phyloP scores from a whole-genome alignment of 495 filamentous ascomycete species.

The Penicillium roqueforti region DNA sequence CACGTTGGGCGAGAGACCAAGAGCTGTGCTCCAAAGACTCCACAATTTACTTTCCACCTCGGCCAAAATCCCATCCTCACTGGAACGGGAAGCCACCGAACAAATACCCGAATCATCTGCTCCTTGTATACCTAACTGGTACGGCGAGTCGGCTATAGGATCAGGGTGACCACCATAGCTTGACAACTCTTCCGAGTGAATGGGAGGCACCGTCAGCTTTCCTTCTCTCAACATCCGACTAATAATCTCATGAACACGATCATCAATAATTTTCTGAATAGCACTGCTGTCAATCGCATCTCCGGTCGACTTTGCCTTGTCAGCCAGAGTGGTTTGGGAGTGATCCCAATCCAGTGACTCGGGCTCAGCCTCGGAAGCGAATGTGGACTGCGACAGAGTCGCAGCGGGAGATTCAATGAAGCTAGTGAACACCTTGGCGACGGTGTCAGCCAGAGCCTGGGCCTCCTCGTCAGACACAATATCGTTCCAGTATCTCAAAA shows the following conservation, averaged over 20 bases:
- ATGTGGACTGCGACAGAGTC: constrained; percentile 21
- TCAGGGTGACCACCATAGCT: constrained; percentile 13
- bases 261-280: constrained; percentile 38
- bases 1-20: constrained; percentile 37
- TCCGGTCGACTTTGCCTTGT: constrained; percentile 12
- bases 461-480: constrained; percentile 41
- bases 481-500: constrained; percentile 48
- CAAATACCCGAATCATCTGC: constrained; percentile 27
- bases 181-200: constrained; percentile 16
- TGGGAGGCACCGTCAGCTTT: constrained; percentile 24
- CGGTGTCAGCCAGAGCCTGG: constrained; percentile 25
- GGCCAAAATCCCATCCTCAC: constrained; percentile 22
- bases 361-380: constrained; percentile 8
- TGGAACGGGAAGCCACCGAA: constrained; percentile 23
- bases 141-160: constrained; percentile 19
- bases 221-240: constrained; percentile 37
- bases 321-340: constrained; percentile 14
- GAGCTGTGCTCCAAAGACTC: constrained; percentile 43
- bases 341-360: constrained; percentile 9
- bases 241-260: constrained; percentile 40
- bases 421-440: constrained; percentile 33
- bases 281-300: constrained; percentile 21
- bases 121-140: constrained; percentile 15
- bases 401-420: constrained; percentile 31
- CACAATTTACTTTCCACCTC: constrained; percentile 39